Conservation (phyloP, 73 alveolate species). For the Paramecium biaurelia region DNA sequence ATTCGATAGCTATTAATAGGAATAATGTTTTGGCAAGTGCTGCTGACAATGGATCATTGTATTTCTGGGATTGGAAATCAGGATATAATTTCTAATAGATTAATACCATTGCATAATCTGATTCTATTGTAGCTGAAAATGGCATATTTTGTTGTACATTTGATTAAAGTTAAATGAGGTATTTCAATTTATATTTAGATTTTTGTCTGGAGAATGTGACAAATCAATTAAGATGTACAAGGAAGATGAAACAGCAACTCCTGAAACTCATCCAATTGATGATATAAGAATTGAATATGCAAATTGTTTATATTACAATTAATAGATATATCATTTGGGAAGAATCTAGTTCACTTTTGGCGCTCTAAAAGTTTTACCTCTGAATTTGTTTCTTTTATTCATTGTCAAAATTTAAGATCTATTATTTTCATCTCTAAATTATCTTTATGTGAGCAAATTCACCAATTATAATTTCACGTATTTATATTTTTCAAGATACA, state of each 20-base stretch:
- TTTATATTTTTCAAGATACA: slow-evolving; percentile 32
- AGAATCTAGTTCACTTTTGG: not conserved
- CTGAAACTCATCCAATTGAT: slow-evolving; percentile 61
- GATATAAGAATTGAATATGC: slow-evolving; percentile 62
- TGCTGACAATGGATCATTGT: slow-evolving; percentile 92
- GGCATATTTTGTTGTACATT: slow-evolving; percentile 90
- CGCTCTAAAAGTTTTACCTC: not conserved
- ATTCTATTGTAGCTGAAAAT: slow-evolving; percentile 93
- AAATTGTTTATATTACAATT: not conserved
- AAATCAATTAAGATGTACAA: slow-evolving; percentile 95
- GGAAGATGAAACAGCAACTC: slow-evolving; percentile 84
- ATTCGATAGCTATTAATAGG: slow-evolving; percentile 80
- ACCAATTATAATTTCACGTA: not conserved
- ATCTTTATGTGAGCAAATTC: not conserved
- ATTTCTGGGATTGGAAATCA: slow-evolving; percentile 93
- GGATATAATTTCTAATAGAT: slow-evolving; percentile 91
- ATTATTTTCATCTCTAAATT: slow-evolving; percentile 1
- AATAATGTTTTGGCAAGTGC: slow-evolving; percentile 93
- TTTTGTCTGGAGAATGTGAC: slow-evolving; percentile 98
- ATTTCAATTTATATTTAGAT: slow-evolving; percentile 57
- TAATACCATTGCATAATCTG: slow-evolving; percentile 90
- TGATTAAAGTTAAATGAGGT: slow-evolving; percentile 89
- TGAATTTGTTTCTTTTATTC: not conserved
- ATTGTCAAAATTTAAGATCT: not conserved
- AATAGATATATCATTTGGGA: slow-evolving; percentile 10